Evolutionary conservation across 257 asterid species (phyloP).

Genomic region (Parsonsia alboflavescens): DNA sequence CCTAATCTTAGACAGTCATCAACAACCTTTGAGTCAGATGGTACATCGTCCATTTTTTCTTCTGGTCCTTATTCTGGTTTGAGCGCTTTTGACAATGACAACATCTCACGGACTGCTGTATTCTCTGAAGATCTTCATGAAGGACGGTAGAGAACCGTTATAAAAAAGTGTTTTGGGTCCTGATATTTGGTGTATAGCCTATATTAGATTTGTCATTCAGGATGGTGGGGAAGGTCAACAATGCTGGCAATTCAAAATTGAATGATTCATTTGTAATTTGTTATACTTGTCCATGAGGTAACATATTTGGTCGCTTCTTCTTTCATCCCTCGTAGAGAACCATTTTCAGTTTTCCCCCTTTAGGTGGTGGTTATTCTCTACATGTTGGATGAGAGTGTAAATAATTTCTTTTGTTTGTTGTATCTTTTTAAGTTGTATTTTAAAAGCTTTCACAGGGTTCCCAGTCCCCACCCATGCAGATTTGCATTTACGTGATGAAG

Average conservation of each 20-base stretch:
- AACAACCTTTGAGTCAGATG: constrained; percentile 84
- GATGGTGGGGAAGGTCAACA: not conserved
- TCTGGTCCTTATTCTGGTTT: constrained; percentile 90
- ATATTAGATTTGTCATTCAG: not conserved
- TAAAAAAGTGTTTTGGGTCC: constrained; percentile 2
- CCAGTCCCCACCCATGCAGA: not conserved
- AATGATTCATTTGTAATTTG: not conserved
- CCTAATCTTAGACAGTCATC: constrained; percentile 87
- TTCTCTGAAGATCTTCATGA: constrained; percentile 96
- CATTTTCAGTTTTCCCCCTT: constrained; percentile 33
- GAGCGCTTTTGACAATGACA: constrained; percentile 59
- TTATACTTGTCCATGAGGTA: not conserved
- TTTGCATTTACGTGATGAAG: too few relatives aligned
- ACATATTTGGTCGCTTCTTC: constrained; percentile 12
- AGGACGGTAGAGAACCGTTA: constrained; percentile 55
- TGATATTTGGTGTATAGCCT: not conserved
- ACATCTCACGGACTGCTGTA: constrained; percentile 56
- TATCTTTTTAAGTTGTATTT: not conserved
- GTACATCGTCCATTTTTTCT: constrained; percentile 85
- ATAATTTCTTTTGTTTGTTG: constrained; percentile 22
- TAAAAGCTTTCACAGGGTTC: not conserved
- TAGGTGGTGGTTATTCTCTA: constrained; percentile 36
- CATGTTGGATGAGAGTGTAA: constrained; percentile 49
- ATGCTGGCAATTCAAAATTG: not conserved
- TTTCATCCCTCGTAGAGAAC: constrained; percentile 40